These are phyloP conservation scores for Scedosporium boydii DNA, from an alignment of 2,329 filamentous ascomycete genomes.

Conservation along the genomic window DNA sequence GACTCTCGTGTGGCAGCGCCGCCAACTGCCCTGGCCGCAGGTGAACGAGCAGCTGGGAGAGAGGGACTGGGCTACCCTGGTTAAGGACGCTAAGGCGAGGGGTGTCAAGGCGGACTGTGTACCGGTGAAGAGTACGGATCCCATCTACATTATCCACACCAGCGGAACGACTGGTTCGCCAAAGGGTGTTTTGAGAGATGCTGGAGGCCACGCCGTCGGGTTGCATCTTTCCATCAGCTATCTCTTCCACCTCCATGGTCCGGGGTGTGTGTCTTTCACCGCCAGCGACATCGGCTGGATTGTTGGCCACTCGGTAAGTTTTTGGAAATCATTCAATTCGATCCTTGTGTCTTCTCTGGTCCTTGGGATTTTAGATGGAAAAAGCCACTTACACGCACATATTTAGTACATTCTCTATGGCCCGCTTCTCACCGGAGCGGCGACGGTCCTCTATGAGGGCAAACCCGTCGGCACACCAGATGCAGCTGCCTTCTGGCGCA, in stretches of 20 bases:
- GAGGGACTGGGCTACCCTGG: slow-evolving; percentile 68
- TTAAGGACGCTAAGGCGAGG: slow-evolving; percentile 59
- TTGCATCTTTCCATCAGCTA: slow-evolving; percentile 75
- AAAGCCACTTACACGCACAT: not conserved
- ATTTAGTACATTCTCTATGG: slow-evolving; percentile 71
- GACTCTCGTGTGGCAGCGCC: slow-evolving; percentile 76
- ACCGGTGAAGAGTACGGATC: slow-evolving; percentile 66
- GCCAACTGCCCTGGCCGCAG: slow-evolving; percentile 64
- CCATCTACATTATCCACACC: slow-evolving; percentile 86
- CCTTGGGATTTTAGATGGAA: too few relatives aligned
- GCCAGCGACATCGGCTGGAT: slow-evolving; percentile 87
- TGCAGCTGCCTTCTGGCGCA: slow-evolving; percentile 79
- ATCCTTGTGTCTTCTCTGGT: not conserved
- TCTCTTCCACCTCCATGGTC: slow-evolving; percentile 72
- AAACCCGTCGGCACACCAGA: slow-evolving; percentile 87
- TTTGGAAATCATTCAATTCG: not conserved
- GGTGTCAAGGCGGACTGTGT: slow-evolving; percentile 65
- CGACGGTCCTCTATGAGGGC: slow-evolving; percentile 86
- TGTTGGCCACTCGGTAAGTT: slow-evolving; percentile 37
- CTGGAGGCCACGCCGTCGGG: slow-evolving; percentile 79
- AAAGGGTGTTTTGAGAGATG: slow-evolving; percentile 75
- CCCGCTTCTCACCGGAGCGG: slow-evolving; percentile 74
- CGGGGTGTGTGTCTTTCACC: slow-evolving; percentile 66
- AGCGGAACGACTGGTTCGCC: slow-evolving; percentile 74
- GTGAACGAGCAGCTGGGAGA: slow-evolving; percentile 59